Base-by-base conservation (phyloP, 768 basidiomycete species). In the Auriscalpium vulgare region DNA sequence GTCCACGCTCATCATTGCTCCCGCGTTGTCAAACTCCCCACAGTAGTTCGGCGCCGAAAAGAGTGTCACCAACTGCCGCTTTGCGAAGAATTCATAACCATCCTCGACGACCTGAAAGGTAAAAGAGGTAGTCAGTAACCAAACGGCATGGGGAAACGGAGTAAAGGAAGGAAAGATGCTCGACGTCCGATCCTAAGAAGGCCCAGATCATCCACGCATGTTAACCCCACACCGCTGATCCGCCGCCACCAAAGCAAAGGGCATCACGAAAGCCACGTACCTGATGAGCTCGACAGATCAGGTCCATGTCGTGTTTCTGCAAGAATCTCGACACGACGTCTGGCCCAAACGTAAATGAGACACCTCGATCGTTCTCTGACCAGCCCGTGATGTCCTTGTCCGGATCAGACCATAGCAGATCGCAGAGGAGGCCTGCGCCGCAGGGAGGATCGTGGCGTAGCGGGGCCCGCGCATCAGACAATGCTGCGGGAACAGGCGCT, bases 1-100 rank as follows among this genome's bases (percentile, higher is more conserved):
- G 66, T 97, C 95, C 45, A 99, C 95, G 66, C 91, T 94, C 95
- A 98, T 99, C 95, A 99, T 99, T 37, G 95, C 95, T 38, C 95
- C 95, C 4, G 95, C 95, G 71, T 99, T 99, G 72, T 99, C 95
- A 66, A 99, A 99, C 75, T 98, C 90, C 61, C 92, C 89, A 64
- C 88, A 91, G 66, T 92, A 91, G 76, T 92, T 91, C 57, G 95
- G 95, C 51, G 95, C 95, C 21, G 93, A 95, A 76, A 98, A 98
- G 47, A 98, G 71, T 45, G 95, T 98, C 62, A 98, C 95, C 62
- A 98, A 73, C 75, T 95, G 94, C 62, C 95, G 81, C 75, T 98
- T 97, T 47, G 95, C 95, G 66, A 97, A 98, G 74, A 98, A 98
- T 70, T 98, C 95, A 71, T 98, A 98, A 43, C 95, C 95, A 62